A percentile compares a stretch with the other conserved stretches of the same genome.
Evolutionary conservation across 2,329 filamentous ascomycete genomes (phyloP).

Genomic region (Zymoseptoria ardabiliae): DNA sequence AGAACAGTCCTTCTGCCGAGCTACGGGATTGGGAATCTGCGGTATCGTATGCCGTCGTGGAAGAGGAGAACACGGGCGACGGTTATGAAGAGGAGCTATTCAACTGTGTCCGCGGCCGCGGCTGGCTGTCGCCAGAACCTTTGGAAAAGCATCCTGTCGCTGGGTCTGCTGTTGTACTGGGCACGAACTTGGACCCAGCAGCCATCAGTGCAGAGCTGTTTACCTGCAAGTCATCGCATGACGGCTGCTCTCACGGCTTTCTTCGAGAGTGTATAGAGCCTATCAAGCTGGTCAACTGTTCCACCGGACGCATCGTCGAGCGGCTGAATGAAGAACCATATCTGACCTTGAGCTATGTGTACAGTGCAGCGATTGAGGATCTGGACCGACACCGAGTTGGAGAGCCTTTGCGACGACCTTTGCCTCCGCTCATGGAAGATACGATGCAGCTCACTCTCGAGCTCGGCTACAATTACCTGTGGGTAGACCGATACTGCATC

Average conservation of each 20-base stretch:
- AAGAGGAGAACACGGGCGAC: background rate
- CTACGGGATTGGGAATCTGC: background rate
- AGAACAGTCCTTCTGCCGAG: background rate
- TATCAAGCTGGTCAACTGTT: background rate
- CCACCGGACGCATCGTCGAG: background rate
- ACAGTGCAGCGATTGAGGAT: background rate
- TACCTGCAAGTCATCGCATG: background rate
- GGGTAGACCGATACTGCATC: slow-evolving; percentile 1
- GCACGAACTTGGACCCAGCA: background rate
- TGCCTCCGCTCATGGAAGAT: background rate
- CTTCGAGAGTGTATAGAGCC: background rate
- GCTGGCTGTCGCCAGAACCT: background rate
- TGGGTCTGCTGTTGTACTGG: background rate
- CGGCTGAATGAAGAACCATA: background rate
- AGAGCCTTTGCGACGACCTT: background rate
- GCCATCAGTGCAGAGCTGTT: background rate
- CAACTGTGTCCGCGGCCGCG: background rate
- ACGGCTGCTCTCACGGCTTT: background rate
- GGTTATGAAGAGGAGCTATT: background rate
- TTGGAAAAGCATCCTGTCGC: background rate
- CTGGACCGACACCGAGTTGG: background rate
- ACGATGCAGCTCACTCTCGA: background rate
- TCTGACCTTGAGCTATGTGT: background rate
- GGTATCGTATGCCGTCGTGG: background rate
- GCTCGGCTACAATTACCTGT: background rate